Evolutionary conservation across 2,329 filamentous ascomycete species (phyloP).

Genomic region (Camptophora hylomeconis): DNA sequence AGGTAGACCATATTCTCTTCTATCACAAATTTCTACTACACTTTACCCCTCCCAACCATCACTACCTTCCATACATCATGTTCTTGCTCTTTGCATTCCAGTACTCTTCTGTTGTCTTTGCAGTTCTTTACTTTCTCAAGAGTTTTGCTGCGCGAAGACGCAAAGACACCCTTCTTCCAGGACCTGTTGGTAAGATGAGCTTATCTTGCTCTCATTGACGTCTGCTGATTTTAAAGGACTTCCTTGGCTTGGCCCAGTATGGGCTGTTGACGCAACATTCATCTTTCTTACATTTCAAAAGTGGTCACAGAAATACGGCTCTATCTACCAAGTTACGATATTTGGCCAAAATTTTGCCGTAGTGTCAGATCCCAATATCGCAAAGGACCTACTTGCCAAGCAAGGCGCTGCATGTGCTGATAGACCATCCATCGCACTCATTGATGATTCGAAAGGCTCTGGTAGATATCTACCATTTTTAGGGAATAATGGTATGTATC

Average conservation of each 20-base stretch:
- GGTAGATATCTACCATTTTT: constrained; percentile 4
- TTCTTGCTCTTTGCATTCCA: too few relatives aligned
- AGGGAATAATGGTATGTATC: constrained; percentile 2
- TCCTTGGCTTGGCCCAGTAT: constrained; percentile 3
- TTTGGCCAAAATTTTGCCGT: constrained; percentile 27
- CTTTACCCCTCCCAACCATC: too few relatives aligned
- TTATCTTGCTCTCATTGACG: too few relatives aligned
- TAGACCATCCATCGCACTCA: constrained; percentile 12
- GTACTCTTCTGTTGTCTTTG: too few relatives aligned
- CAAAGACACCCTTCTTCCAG: too few relatives aligned
- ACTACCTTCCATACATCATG: too few relatives aligned
- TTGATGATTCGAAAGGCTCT: constrained; percentile 3
- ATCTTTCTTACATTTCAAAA: constrained; percentile 30
- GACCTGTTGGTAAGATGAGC: too few relatives aligned
- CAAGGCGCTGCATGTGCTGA: constrained; percentile 27
- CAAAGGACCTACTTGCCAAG: constrained; percentile 29
- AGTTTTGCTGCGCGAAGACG: too few relatives aligned
- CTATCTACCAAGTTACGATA: constrained; percentile 33
- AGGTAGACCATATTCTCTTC: too few relatives aligned
- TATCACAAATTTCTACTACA: too few relatives aligned
- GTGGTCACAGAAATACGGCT: constrained; percentile 24
- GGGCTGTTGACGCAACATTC: constrained; percentile 4
- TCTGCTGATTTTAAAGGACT: not conserved
- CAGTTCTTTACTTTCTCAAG: too few relatives aligned
- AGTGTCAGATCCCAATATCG: constrained; percentile 27